Base-by-base conservation (phyloP, 2,329 filamentous ascomycete genomes). In the Curvularia lunata region DNA sequence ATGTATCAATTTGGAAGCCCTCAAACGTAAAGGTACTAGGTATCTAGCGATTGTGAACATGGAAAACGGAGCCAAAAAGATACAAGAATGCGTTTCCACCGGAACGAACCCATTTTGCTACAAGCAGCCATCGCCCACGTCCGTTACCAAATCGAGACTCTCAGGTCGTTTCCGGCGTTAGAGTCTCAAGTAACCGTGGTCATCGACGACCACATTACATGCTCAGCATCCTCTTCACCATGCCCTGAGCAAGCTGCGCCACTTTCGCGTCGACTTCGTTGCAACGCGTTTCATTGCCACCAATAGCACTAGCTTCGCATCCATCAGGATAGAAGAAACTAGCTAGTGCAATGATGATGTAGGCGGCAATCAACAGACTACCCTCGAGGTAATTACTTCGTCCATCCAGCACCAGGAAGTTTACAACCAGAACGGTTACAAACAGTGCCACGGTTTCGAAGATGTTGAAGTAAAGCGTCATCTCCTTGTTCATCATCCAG, bases 321-420 rank as follows among this genome's bases (percentile, higher is more conserved):
- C 71, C 71, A 59, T 77, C 74, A 1, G 81, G 81, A 59, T 83
- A 83, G 67, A 81, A 83, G 75, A 82, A 83, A 43, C 80, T 79
- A 12, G 76, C 75, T 45, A 83, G 66, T 21, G 89, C 90, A 70
- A 95, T 93, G 52, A 95, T 95, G 40, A 89, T 80, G 70, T 95
- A 95, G 3, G 91, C 83, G 38, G 89, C 90, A 51, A 92, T 89
- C 32, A 95, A 77, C 56, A 94, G 78, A 59, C 87, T 86, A 2
- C 91, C 91, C 75, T 95, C 91, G 0, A 94, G 83, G 80, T 91
- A 95, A 67, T 94, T 91, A 61, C 88, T 92, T 74, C 91, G 86
- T 28, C 91, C 92, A 67, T 96, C 91, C 19, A 88, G 83, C 48
- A 96, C 91, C 42, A 96, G 78, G 73, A 96, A 96, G 73, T 96